Evolutionary conservation across 1,284 basidiomycete genomes (phyloP).

Genomic region (Apiotrichum sp.): DNA sequence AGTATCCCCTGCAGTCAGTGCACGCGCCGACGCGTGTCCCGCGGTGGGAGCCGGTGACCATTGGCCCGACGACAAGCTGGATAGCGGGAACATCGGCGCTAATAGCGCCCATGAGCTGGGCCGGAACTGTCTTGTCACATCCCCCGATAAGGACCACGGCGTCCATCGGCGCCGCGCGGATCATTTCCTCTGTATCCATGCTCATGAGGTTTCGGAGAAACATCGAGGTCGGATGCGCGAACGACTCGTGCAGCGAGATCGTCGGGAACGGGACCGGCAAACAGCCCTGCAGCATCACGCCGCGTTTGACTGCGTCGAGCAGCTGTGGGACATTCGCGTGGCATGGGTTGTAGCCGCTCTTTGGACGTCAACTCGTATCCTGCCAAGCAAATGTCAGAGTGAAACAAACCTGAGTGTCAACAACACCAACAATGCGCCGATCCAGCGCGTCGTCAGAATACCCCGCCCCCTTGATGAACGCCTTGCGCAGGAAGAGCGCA

Average conservation of each 20-base stretch:
- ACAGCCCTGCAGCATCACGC: conserved; percentile 37
- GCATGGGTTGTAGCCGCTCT: conserved; percentile 43
- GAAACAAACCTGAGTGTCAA: conserved; percentile 29
- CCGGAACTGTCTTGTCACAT: conserved; percentile 46
- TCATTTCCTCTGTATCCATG: conserved; percentile 46
- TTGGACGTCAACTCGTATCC: not conserved
- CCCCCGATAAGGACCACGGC: conserved; percentile 43
- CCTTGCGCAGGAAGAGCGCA: conserved; percentile 44
- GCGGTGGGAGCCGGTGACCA: conserved; percentile 40
- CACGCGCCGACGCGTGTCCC: conserved; percentile 42
- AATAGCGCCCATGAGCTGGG: conserved; percentile 45
- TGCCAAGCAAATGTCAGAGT: too few relatives aligned
- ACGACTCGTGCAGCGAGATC: conserved; percentile 43
- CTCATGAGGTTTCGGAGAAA: conserved; percentile 43
- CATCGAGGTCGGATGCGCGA: conserved; percentile 42
- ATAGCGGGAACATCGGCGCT: conserved; percentile 40
- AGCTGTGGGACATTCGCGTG: conserved; percentile 40
- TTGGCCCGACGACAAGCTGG: conserved; percentile 42
- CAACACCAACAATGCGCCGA: conserved; percentile 38
- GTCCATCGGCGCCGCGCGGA: conserved; percentile 43
- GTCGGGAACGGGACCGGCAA: conserved; percentile 42
- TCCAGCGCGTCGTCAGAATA: conserved; percentile 43
- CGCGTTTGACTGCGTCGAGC: conserved; percentile 38
- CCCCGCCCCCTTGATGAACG: conserved; percentile 46
- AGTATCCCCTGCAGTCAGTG: conserved; percentile 42